A percentile compares a stretch with the other conserved stretches of the same genome.
phyloP scores from a whole-genome alignment of 768 basidiomycete species.

The Scleroderma citrinum region DNA sequence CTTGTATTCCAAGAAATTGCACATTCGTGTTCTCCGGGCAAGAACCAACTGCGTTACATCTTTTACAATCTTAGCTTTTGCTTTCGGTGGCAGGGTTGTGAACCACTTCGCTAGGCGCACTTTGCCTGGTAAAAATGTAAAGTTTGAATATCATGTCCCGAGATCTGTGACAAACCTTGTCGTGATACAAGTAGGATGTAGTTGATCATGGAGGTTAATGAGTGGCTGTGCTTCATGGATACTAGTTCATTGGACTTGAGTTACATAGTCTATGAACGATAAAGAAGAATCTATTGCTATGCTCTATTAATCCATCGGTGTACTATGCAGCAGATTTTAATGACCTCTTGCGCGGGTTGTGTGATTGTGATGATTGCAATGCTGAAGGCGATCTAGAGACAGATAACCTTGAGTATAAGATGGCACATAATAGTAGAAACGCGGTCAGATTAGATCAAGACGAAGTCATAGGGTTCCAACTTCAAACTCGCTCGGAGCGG shows the following conservation, averaged over 20 bases:
- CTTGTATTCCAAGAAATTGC: slow-evolving; percentile 96
- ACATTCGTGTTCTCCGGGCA: slow-evolving; percentile 84
- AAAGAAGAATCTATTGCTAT: no score
- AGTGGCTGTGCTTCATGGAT: slow-evolving; percentile 21
- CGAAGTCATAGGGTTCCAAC: slow-evolving; percentile 50
- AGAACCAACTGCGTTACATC: slow-evolving; percentile 93
- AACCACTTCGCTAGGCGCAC: slow-evolving; percentile 97
- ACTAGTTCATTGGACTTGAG: background rate
- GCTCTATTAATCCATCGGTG: no score
- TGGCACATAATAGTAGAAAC: slow-evolving; percentile 1
- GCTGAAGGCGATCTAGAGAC: background rate
- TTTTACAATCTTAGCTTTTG: slow-evolving; percentile 87
- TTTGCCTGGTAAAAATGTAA: slow-evolving; percentile 54
- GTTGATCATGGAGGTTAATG: slow-evolving; percentile 57
- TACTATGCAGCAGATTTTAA: background rate
- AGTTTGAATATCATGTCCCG: slow-evolving; percentile 1
- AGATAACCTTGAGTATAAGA: background rate
- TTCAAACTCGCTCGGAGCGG: slow-evolving; percentile 32
- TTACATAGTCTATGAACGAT: background rate
- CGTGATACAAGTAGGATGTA: slow-evolving; percentile 92
- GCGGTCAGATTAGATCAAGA: slow-evolving; percentile 93
- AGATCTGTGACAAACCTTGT: slow-evolving; percentile 54
- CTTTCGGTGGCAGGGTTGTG: slow-evolving; percentile 71
- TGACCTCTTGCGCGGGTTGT: background rate
- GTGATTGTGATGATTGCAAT: background rate